These are phyloP conservation scores for Ophiosphaerella herpotricha DNA, from an alignment of 2,329 filamentous ascomycete genomes.

Conservation along the genomic window DNA sequence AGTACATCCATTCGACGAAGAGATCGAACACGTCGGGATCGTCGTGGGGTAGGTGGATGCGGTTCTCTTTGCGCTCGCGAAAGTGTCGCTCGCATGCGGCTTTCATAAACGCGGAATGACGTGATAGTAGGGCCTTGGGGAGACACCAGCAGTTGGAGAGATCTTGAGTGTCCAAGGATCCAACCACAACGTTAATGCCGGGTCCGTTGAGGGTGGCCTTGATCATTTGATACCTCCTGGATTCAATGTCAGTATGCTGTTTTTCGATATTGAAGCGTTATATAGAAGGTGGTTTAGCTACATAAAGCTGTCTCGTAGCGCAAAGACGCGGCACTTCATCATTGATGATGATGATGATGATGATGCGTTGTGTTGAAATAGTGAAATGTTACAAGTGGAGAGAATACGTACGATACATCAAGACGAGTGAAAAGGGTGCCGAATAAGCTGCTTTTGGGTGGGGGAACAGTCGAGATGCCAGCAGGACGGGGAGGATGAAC, in stretches of 20 bases:
- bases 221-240: not conserved
- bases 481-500: too few relatives aligned
- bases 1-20: slow-evolving; percentile 15
- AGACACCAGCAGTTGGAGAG: slow-evolving; percentile 7
- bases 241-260: not conserved
- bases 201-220: not conserved
- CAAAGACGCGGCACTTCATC: too few relatives aligned
- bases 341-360: too few relatives aligned
- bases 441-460: too few relatives aligned
- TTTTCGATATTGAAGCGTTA: not conserved
- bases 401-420: not conserved
- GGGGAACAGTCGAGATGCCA: too few relatives aligned
- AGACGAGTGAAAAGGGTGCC: not conserved
- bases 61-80: slow-evolving; percentile 4
- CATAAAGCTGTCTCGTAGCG: too few relatives aligned
- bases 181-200: slow-evolving; percentile 9
- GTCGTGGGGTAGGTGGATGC: slow-evolving; percentile 5
- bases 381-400: not conserved
- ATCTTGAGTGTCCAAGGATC: not conserved
- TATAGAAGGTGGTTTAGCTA: too few relatives aligned
- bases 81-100: slow-evolving; percentile 4
- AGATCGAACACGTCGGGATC: slow-evolving; percentile 9
- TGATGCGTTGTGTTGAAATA: too few relatives aligned
- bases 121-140: slow-evolving; percentile 7
- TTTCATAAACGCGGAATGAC: slow-evolving; percentile 8